These are phyloP conservation scores for Rhododendron henanense DNA, from an alignment of 148 eudicot species.

Conservation along the genomic window DNA sequence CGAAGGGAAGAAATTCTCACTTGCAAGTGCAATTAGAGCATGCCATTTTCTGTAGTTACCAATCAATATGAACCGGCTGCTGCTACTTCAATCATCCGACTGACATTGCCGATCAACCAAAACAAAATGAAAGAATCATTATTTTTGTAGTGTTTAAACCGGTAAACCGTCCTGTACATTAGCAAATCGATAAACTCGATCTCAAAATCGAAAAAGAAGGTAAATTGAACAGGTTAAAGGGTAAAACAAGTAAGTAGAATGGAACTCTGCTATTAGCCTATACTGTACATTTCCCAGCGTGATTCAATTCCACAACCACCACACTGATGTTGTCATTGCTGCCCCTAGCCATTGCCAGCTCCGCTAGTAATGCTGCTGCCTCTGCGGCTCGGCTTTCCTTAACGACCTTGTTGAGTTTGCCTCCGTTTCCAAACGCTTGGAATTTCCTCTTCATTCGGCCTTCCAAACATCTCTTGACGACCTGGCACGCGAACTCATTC, in stretches of 20 bases:
- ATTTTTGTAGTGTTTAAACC: background rate
- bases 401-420: background rate
- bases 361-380: constrained; percentile 25
- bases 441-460: constrained; percentile 15
- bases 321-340: constrained; percentile 41
- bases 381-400: constrained; percentile 3
- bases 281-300: background rate
- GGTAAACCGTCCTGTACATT: background rate
- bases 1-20: too few relatives aligned
- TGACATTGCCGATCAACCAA: background rate
- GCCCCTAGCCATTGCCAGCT: constrained; percentile 34
- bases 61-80: too few relatives aligned
- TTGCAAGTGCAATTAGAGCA: too few relatives aligned
- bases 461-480: constrained; percentile 21
- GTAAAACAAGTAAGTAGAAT: background rate
- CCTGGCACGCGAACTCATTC: constrained; percentile 37
- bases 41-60: too few relatives aligned
- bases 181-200: background rate
- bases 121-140: background rate
- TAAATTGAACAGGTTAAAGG: background rate
- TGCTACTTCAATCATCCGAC: background rate
- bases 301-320: constrained; percentile 24
- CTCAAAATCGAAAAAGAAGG: background rate
- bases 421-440: background rate
- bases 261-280: background rate